Percentiles rank a stretch among this genome's conserved stretches.
phyloP scores from a whole-genome alignment of 495 filamentous ascomycete species.

The Aspergillus leporis region DNA sequence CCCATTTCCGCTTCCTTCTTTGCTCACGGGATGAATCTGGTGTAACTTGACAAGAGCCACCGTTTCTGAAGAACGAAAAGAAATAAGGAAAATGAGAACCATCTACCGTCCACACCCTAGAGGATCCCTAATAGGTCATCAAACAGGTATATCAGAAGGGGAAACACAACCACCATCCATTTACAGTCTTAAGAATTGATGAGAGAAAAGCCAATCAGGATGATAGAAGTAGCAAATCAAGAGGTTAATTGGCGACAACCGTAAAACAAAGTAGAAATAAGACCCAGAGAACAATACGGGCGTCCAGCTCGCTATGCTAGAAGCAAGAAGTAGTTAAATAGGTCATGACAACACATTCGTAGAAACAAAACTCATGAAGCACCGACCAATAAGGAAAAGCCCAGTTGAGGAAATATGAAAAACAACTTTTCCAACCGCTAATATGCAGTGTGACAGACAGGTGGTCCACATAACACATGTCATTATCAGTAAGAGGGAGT shows the following conservation, averaged over 20 bases:
- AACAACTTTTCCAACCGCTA: constrained; percentile 52
- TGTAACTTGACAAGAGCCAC: background rate
- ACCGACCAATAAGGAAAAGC: constrained; percentile 23
- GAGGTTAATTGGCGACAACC: background rate
- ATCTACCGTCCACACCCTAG: too few species aligned
- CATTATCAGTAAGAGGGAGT: constrained; percentile 48
- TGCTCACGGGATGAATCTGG: background rate
- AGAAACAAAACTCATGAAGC: constrained; percentile 21
- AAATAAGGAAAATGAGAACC: background rate
- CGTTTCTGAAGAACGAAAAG: background rate
- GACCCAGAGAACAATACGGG: constrained; percentile 19
- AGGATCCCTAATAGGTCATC: background rate
- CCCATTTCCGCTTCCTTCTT: background rate
- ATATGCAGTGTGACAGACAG: constrained; percentile 46
- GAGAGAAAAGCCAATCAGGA: background rate
- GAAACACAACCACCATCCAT: background rate
- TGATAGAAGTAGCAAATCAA: background rate
- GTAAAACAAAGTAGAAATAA: background rate
- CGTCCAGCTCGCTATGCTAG: constrained; percentile 32
- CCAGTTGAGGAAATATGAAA: constrained; percentile 35
- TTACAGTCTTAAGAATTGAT: background rate
- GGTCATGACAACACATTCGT: constrained; percentile 17
- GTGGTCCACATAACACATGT: constrained; percentile 50
- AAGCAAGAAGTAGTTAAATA: constrained; percentile 19
- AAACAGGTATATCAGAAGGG: background rate